Evolutionary conservation across 148 eudicot species (phyloP), one percentile per base, ranked within the genome.

Genomic region (Linanthus parryae): DNA sequence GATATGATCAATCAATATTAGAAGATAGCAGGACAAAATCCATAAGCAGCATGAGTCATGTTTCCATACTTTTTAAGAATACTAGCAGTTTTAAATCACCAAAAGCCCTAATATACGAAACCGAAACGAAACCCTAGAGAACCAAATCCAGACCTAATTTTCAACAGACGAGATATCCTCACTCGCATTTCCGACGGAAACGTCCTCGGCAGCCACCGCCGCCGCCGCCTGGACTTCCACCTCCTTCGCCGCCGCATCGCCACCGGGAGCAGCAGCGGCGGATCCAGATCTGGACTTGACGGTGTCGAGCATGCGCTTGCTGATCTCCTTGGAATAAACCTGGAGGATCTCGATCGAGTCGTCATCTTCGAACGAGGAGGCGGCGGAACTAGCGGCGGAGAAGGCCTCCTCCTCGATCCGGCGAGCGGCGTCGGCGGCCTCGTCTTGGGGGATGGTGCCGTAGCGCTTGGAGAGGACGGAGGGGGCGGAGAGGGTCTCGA

Each of bases 391-490:
- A 1, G 78, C 85, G 39, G 57, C 49, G 8, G 29, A 21, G 61
- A 74, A 85, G 25, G 97, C 88, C 52, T 83, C 95, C 26, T 67
- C 78, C 65, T 90, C 97, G 28, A 90, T 78, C 33, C 57, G 26
- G 35, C 48, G 63, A 0, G 95, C 88, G 9, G 60, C 59, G 15
- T 60, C 79, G n/a, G 68, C 42, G 13, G 97, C 95, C 25, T 86
- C 97, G 7, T 70, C 80, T 6, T 14, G 27, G 5, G 86, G 58
- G 18, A 90, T 26, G 8, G 74, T 54, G n/a, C 95, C 95, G 72
- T 90, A 86, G 26, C 97, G 83, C 64, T 90, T 81, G 53, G 97
- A 90, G 52, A 90, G 86, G 9, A 80, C 72, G 19, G 95, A 85
- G 1, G 88, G 76, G 2, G 75, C 27, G 2, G 86, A 62, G 63